Evolutionary conservation across 2,329 filamentous ascomycete genomes (phyloP).

Genomic region (Nigrospora oryzae): DNA sequence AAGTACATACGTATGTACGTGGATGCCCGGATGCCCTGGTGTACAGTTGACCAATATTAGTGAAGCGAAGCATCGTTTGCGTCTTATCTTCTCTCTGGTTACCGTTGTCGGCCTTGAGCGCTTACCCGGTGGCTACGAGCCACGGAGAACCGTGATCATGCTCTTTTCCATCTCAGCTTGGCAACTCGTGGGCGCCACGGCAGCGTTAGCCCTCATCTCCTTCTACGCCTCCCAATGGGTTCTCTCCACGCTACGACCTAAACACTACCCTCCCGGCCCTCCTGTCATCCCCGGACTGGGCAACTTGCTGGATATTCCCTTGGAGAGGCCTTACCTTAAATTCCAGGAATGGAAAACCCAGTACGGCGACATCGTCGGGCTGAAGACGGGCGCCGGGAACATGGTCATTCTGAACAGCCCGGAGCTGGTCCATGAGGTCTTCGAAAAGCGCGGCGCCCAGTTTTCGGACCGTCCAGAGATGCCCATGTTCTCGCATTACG

Average conservation of each 20-base stretch:
- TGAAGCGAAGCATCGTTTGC: no score
- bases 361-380: slow-evolving; percentile 1
- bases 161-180: no score
- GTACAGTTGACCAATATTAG: no score
- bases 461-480: slow-evolving; percentile 2
- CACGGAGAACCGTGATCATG: no score
- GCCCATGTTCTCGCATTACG: slow-evolving; percentile 1
- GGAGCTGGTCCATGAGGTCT: neutral
- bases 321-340: slow-evolving; percentile 2
- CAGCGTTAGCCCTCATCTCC: no score
- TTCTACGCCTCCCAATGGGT: no score
- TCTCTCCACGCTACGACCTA: neutral
- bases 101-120: no score
- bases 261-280: slow-evolving; percentile 3
- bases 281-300: slow-evolving; percentile 1
- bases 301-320: slow-evolving; percentile 2
- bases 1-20: no score
- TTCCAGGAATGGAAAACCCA: neutral
- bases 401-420: slow-evolving; percentile 2
- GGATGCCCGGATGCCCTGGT: no score
- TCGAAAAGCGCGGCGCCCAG: slow-evolving; percentile 3
- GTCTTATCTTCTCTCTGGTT: no score
- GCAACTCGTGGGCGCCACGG: no score
- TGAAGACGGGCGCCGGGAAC: slow-evolving; percentile 2
- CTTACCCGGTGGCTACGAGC: no score